Conservation (phyloP, 306 rosid species). For the Castanea crenata region DNA sequence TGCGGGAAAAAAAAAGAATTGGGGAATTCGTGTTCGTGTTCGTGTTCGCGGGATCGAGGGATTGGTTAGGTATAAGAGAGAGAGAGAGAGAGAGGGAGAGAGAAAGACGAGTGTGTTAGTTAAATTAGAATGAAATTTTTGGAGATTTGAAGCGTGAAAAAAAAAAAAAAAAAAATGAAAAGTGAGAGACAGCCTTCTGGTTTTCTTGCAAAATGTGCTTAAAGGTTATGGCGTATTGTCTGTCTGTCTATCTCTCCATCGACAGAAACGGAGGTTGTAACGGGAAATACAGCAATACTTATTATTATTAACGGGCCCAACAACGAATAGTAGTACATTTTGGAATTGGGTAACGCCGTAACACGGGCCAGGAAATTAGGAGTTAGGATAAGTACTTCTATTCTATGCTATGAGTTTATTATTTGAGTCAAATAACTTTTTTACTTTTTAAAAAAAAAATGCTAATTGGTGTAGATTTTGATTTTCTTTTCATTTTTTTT, state of each 20-base stretch:
- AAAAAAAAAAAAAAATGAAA: background rate
- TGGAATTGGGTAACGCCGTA: too few relatives aligned
- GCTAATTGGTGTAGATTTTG: too few relatives aligned
- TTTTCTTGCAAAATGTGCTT: background rate
- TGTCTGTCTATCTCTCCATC: background rate
- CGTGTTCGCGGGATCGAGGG: background rate
- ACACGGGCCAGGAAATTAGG: too few relatives aligned
- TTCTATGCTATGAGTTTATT: too few relatives aligned
- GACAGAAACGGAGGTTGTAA: background rate
- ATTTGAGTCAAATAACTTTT: too few relatives aligned
- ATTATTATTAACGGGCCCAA: background rate
- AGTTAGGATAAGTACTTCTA: too few relatives aligned
- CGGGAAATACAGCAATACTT: background rate
- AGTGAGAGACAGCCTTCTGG: background rate
- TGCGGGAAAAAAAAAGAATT: background rate
- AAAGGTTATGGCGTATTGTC: background rate
- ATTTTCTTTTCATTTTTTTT: too few relatives aligned
- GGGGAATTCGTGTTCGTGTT: background rate
- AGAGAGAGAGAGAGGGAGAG: too few relatives aligned
- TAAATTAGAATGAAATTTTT: background rate
- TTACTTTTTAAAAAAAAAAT: too few relatives aligned
- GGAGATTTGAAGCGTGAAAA: background rate
- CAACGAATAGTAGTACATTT: too few relatives aligned
- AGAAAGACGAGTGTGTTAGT: background rate
- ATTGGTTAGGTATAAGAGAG: background rate